Evolutionary conservation across 1,284 basidiomycete genomes (phyloP).

Genomic region (Tilletia setariae): DNA sequence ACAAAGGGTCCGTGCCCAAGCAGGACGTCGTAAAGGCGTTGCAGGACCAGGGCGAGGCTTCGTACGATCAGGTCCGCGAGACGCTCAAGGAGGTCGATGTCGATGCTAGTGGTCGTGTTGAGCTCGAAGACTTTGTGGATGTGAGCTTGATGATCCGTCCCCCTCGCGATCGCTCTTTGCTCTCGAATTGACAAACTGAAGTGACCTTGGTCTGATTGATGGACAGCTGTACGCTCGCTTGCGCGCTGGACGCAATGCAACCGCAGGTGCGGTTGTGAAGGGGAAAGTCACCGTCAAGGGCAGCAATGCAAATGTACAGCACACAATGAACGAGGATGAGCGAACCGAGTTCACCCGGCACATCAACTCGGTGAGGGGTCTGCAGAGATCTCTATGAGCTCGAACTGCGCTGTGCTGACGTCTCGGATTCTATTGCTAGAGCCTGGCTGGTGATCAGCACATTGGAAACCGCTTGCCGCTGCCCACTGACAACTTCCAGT

Average conservation of each 20-base stretch:
- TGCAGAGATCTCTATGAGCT: not conserved
- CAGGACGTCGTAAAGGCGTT: conserved; percentile 50
- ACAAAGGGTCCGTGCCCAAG: conserved; percentile 46
- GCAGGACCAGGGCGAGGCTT: conserved; percentile 41
- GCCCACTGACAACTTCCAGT: conserved; percentile 96
- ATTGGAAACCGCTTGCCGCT: conserved; percentile 81
- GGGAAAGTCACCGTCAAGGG: conserved; percentile 94
- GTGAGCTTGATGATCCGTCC: conserved; percentile 57
- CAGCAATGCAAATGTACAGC: conserved; percentile 89
- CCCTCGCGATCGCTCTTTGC: not conserved
- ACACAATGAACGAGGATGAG: conserved; percentile 98
- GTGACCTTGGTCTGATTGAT: conserved; percentile 22
- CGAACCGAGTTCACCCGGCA: conserved; percentile 92
- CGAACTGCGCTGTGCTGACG: not conserved
- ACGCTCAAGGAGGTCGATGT: conserved; percentile 92
- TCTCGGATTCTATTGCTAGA: conserved; percentile 39
- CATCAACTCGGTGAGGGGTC: conserved; percentile 74
- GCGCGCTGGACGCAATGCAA: conserved; percentile 57
- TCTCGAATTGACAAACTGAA: conserved; percentile 25
- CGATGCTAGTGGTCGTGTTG: conserved; percentile 91
- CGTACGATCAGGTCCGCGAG: conserved; percentile 57
- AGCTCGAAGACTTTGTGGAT: conserved; percentile 97
- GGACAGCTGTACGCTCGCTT: conserved; percentile 73
- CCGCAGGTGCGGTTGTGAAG: conserved; percentile 57
- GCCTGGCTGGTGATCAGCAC: conserved; percentile 84